Base-by-base conservation (phyloP, 2,329 filamentous ascomycete species). In the Pseudophaeomoniella oleicola region DNA sequence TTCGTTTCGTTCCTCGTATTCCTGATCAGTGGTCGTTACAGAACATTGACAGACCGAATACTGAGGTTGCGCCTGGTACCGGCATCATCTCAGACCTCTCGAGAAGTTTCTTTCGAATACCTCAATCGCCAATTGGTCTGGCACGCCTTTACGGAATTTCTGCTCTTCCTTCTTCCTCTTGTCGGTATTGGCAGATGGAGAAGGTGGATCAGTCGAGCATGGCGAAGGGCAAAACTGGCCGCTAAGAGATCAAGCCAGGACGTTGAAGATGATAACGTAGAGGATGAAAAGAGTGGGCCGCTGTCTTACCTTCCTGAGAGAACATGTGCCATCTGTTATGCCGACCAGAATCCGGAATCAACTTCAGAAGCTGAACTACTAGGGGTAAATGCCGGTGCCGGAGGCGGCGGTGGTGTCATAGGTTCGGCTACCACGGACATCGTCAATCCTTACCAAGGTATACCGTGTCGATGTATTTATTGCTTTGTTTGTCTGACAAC, bases 71-170 rank as follows among this genome's bases (percentile, higher is more conserved):
- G 88, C 38, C 72, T 98, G 32, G 81, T 85, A 3, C 81, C 90
- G 5, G 81, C 82, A 4, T 87, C 81, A 3, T 85, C 75, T 51
- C 83, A 93, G 53, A 81, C 92, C 44, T 84, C 76, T 53, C 73
- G 88, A 19, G 86, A 96, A 58, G 87, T 98, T 16, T 93, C 84
- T 1, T 96, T 98, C 54, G 90, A 98, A 60, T 96, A 94, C 51
- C 73, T 96, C 35, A 98, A 98, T 56, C 78, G 90, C 34, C 90
- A 98, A 60, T 75, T 98, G 9, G 90, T 98, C 27, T 98, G 90
- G 90, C 90, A 98, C 59, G 90, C 90, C n/a, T 94, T 98, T 51
- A 98, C 90, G 16, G 90, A 98, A 56, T 98, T 98, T 50, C 67
- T 98, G n/a, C 72, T 98, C 19, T 98, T 96, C 56, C 72, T 96